These are phyloP conservation scores for Suhomyces xylopsoci DNA, from an alignment of 805 yeast genomes.

Conservation along the genomic window DNA sequence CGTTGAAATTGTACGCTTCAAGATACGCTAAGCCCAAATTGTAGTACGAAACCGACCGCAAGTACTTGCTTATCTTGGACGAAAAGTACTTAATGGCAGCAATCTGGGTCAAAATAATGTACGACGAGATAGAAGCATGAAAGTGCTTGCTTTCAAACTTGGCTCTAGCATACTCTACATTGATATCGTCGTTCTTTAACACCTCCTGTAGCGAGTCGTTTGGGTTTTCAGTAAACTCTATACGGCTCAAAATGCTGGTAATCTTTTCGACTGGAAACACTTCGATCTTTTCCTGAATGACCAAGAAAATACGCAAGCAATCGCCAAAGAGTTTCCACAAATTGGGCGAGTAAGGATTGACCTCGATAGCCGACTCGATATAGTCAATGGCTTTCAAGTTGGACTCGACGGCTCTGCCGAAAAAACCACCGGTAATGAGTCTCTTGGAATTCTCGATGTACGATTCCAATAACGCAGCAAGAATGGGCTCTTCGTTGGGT, in stretches of 20 bases:
- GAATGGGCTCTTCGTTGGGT: constrained; percentile 48
- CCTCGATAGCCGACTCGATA: constrained; percentile 34
- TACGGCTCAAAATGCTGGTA: constrained; percentile 14
- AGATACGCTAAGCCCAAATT: constrained; percentile 71
- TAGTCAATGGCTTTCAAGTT: constrained; percentile 47
- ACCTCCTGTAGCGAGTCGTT: not conserved
- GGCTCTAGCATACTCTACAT: constrained; percentile 9
- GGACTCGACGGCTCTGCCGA: constrained; percentile 57
- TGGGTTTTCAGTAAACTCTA: constrained; percentile 7
- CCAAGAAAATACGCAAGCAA: constrained; percentile 50
- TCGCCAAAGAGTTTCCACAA: constrained; percentile 69
- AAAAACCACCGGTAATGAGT: constrained; percentile 57
- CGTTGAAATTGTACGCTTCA: constrained; percentile 32
- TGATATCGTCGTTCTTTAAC: not conserved
- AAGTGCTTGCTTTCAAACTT: constrained; percentile 12
- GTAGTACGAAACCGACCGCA: constrained; percentile 55
- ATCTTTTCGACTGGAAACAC: constrained; percentile 43
- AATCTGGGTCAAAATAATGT: constrained; percentile 47
- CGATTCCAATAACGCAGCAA: constrained; percentile 56
- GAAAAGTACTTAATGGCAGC: constrained; percentile 41
- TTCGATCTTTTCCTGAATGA: constrained; percentile 51
- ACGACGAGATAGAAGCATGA: constrained; percentile 32
- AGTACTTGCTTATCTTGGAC: constrained; percentile 39
- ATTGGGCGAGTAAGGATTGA: constrained; percentile 41
- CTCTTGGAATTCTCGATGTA: constrained; percentile 52